Percentiles rank a stretch among this genome's conserved stretches.
Conservation (phyloP, 1,284 basidiomycete species). For the Irpex sp. region DNA sequence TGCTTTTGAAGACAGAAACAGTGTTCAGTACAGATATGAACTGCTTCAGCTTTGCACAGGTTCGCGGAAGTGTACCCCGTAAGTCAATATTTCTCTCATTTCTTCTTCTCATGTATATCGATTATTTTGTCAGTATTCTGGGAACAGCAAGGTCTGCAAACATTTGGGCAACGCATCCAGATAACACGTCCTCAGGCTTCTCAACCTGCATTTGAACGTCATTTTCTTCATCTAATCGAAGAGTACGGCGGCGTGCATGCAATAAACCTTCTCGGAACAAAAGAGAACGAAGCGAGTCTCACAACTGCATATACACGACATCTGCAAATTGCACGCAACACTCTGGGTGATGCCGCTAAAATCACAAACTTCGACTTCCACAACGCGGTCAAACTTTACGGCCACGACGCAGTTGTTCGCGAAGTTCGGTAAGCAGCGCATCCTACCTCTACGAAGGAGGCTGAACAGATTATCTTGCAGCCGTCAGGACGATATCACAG, state of each 20-base stretch:
- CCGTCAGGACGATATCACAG: conserved; percentile 55
- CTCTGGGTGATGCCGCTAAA: conserved; percentile 55
- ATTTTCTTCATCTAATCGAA: conserved; percentile 83
- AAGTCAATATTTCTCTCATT: conserved; percentile 30
- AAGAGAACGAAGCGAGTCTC: conserved; percentile 89
- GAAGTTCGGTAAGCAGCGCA: conserved; percentile 58
- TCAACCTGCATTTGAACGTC: conserved; percentile 93
- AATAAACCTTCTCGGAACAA: conserved; percentile 85
- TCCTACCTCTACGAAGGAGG: conserved; percentile 1
- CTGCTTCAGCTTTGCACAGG: conserved; percentile 88
- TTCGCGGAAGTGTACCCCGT: conserved; percentile 92
- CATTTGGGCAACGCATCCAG: conserved; percentile 87
- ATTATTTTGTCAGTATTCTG: conserved; percentile 72
- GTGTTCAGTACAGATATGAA: conserved; percentile 83
- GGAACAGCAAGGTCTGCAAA: conserved; percentile 94
- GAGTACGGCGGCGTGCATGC: conserved; percentile 81
- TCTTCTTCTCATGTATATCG: neutral
- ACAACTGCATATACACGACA: conserved; percentile 82
- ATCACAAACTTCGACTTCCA: conserved; percentile 97
- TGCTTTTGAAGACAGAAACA: conserved; percentile 73
- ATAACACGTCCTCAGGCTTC: conserved; percentile 94
- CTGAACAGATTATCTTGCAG: conserved; percentile 28
- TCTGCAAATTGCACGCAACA: conserved; percentile 55
- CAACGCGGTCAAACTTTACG: conserved; percentile 73
- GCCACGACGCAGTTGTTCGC: conserved; percentile 82